phyloP scores from a whole-genome alignment of 169 alveolate species.

The Eimeria tenella region DNA sequence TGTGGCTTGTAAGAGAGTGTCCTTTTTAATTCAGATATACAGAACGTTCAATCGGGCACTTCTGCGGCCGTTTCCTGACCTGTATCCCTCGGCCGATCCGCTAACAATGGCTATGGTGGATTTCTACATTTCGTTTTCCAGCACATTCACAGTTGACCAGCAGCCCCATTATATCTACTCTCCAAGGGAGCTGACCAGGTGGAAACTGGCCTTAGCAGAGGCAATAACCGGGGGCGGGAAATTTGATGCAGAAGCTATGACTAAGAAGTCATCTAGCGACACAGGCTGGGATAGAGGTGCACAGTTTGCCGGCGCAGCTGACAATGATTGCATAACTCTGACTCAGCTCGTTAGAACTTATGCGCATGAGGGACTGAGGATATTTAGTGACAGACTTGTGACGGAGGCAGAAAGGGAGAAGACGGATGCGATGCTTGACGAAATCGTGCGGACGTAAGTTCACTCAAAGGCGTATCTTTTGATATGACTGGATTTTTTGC shows the following conservation, averaged over 20 bases:
- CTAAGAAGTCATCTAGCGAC: background rate
- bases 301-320: background rate
- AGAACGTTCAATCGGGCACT: conserved; percentile 98
- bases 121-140: conserved; percentile 94
- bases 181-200: conserved; percentile 99
- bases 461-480: background rate
- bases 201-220: conserved; percentile 89
- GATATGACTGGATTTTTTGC: no score
- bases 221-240: conserved; percentile 64
- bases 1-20: background rate
- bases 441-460: conserved; percentile 88
- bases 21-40: conserved; percentile 78
- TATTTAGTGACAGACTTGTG: conserved; percentile 97
- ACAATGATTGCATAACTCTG: conserved; percentile 64
- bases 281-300: conserved; percentile 16
- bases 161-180: conserved; percentile 98
- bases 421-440: conserved; percentile 95
- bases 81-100: conserved; percentile 90
- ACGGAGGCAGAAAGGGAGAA: conserved; percentile 94
- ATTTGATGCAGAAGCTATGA: background rate
- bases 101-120: conserved; percentile 98
- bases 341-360: conserved; percentile 92
- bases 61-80: conserved; percentile 83
- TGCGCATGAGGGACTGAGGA: conserved; percentile 97
- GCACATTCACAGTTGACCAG: conserved; percentile 95